phyloP scores from a whole-genome alignment of 768 basidiomycete species.

The Lactarius pseudohatsudake region DNA sequence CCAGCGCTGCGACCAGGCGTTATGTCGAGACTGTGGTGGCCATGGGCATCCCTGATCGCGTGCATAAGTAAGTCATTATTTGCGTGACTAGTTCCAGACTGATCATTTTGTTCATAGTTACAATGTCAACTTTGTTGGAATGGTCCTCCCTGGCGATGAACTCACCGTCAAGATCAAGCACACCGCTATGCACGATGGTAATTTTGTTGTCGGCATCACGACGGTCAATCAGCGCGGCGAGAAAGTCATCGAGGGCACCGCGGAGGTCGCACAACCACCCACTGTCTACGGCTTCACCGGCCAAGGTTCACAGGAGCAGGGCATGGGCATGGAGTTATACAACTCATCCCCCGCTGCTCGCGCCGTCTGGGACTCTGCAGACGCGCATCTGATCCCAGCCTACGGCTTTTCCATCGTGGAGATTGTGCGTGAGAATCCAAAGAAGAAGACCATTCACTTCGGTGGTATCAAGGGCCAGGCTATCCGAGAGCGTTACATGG shows the following conservation, averaged over 20 bases:
- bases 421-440: slow-evolving; percentile 98
- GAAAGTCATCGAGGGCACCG: slow-evolving; percentile 89
- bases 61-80: slow-evolving; percentile 66
- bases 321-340: slow-evolving; percentile 99
- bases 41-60: slow-evolving; percentile 88
- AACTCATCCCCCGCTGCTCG: slow-evolving; percentile 89
- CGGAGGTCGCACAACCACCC: slow-evolving; percentile 88
- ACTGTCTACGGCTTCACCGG: slow-evolving; percentile 98
- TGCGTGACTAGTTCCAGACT: slow-evolving; percentile 13
- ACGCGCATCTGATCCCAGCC: slow-evolving; percentile 87
- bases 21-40: slow-evolving; percentile 94
- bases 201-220: slow-evolving; percentile 87
- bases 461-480: slow-evolving; percentile 99
- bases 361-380: slow-evolving; percentile 96
- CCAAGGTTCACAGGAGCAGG: slow-evolving; percentile 95
- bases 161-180: slow-evolving; percentile 87
- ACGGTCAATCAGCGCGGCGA: slow-evolving; percentile 83
- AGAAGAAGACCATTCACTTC: slow-evolving; percentile 97
- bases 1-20: slow-evolving; percentile 89
- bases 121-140: slow-evolving; percentile 93
- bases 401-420: slow-evolving; percentile 99
- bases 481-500: slow-evolving; percentile 99
- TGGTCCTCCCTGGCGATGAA: slow-evolving; percentile 91
- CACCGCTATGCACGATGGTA: slow-evolving; percentile 87
- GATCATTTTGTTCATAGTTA: slow-evolving; percentile 51